A percentile compares a stretch with the other conserved stretches of the same genome.
phyloP scores from a whole-genome alignment of 176 grass and related monocot species.

The Aegilops longissima region DNA sequence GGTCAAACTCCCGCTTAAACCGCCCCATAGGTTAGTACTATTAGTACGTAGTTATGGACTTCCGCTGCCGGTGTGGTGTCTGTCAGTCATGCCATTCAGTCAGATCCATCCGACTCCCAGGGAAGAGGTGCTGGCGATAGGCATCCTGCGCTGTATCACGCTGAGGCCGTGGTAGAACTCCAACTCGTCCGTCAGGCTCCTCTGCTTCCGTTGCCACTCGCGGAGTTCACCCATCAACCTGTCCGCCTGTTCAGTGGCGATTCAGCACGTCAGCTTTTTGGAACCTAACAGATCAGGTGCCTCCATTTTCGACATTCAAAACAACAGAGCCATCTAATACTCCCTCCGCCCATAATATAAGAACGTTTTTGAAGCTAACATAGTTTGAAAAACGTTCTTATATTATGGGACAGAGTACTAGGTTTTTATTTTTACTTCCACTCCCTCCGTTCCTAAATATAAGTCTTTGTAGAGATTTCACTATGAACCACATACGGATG shows the following conservation, averaged over 20 bases:
- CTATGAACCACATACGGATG: too few relatives aligned
- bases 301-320: not conserved
- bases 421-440: too few relatives aligned
- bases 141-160: not conserved
- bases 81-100: too few relatives aligned
- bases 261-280: not conserved
- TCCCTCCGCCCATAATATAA: too few relatives aligned
- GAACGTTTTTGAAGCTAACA: too few relatives aligned
- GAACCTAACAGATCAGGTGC: not conserved
- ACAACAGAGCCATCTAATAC: not conserved
- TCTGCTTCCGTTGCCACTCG: not conserved
- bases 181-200: not conserved
- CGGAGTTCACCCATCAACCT: not conserved
- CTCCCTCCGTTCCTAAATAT: too few relatives aligned
- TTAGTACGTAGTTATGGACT: not conserved
- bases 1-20: not conserved
- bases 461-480: too few relatives aligned
- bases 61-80: not conserved
- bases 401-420: too few relatives aligned
- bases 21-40: not conserved
- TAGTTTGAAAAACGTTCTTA: too few relatives aligned
- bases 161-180: not conserved
- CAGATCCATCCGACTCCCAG: not conserved
- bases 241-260: constrained; percentile 14
- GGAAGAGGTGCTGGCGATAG: not conserved